Percentiles rank a stretch among this genome's conserved stretches.
These are phyloP conservation scores for Rhodamnia argentea DNA, from an alignment of 345 rosid genomes.

Conservation along the genomic window DNA sequence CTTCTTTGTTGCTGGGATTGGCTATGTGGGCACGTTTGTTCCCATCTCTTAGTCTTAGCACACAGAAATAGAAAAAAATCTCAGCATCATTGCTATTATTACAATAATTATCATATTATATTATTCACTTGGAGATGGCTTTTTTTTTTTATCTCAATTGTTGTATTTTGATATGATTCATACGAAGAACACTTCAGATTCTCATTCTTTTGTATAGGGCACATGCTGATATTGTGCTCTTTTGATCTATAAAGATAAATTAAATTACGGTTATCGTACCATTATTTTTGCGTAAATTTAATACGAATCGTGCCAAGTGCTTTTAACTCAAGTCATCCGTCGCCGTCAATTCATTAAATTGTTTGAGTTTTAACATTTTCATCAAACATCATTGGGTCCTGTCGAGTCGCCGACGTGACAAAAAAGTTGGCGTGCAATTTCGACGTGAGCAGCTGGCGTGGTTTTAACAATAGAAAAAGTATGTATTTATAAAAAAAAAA, in stretches of 20 bases:
- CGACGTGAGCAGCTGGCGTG: not conserved
- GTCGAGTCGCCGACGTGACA: not conserved
- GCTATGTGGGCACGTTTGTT: slow-evolving; percentile 61
- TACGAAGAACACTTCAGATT: not conserved
- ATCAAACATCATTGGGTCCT: fast-evolving
- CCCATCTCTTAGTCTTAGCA: slow-evolving; percentile 20
- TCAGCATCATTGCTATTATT: no score
- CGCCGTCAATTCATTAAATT: fast-evolving
- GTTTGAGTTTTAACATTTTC: not conserved
- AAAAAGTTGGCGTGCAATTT: not conserved
- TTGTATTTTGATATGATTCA: not conserved
- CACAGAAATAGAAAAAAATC: not conserved
- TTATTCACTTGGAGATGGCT: not conserved
- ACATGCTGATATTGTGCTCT: not conserved
- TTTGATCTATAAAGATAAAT: not conserved
- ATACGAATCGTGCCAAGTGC: fast-evolving
- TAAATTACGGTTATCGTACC: not conserved
- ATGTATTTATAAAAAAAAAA: not conserved
- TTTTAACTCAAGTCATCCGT: not conserved
- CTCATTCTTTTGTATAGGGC: not conserved
- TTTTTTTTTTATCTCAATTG: not conserved
- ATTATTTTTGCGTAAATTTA: not conserved
- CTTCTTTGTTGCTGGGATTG: slow-evolving; percentile 67
- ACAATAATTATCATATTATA: not conserved
- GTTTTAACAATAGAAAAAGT: not conserved